Conservation (phyloP, 345 rosid species). For the Citrus sinensis region DNA sequence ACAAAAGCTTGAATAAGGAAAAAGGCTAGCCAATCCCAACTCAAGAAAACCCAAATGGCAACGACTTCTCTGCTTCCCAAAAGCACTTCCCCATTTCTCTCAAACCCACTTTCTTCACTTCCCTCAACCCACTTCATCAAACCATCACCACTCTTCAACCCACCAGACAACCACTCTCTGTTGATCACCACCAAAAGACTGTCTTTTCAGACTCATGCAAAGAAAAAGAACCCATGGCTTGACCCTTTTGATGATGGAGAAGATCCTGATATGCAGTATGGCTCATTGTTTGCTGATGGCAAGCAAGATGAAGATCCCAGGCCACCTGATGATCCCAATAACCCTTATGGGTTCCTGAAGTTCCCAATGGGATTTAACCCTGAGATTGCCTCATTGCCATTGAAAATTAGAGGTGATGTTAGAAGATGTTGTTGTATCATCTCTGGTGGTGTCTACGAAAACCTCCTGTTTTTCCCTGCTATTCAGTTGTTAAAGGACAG, state of each 20-base stretch:
- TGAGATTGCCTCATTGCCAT: constrained; percentile 70
- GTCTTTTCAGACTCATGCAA: constrained; percentile 29
- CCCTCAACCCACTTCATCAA: constrained; percentile 28
- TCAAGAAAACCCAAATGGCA: constrained; percentile 33
- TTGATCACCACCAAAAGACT: constrained; percentile 17
- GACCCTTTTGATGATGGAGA: constrained; percentile 80
- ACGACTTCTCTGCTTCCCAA: constrained; percentile 47
- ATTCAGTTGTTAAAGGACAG: constrained; percentile 89
- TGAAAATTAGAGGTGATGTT: constrained; percentile 90
- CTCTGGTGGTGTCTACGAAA: constrained; percentile 94
- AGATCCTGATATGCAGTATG: constrained; percentile 71
- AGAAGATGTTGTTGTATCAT: constrained; percentile 82
- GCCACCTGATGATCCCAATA: constrained; percentile 73
- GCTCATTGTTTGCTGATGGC: constrained; percentile 72
- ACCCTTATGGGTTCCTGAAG: constrained; percentile 87
- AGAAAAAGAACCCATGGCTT: constrained; percentile 80
- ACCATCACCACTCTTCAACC: constrained; percentile 35
- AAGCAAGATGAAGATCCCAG: constrained; percentile 91
- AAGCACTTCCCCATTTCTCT: constrained; percentile 42
- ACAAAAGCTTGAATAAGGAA: neutral
- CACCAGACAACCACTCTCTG: constrained; percentile 13
- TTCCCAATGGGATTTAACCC: constrained; percentile 75
- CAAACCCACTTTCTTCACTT: constrained; percentile 43
- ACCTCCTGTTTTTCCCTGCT: constrained; percentile 74
- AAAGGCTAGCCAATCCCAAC: neutral